Evolutionary conservation across 352 stramenopile species (phyloP), one percentile per base, ranked within the genome.

Genomic region (Halophytophthora polymorphica): DNA sequence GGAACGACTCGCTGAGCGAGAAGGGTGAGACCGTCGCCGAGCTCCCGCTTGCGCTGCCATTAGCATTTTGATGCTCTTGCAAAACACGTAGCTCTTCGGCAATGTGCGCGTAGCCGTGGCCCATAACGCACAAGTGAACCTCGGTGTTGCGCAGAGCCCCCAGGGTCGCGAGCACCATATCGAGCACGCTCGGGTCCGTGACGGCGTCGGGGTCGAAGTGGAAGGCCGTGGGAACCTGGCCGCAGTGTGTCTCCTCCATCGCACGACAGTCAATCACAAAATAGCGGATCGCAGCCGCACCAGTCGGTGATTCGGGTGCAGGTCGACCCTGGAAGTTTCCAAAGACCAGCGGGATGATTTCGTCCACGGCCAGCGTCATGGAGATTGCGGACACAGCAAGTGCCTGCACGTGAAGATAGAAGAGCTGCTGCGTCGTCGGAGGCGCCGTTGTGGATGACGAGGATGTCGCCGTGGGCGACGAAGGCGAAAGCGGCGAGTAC

Each of bases 91-190:
- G 40, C 22, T 88, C 75, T 44, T 76, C 60, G 0, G 77, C 80
- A 49, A 89, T 67, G 50, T 87, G 70, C 7, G 71, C 74, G 51
- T 88, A 88, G 12, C 83, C 83, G 22, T 91, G 73, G 6, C 82
- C 82, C 77, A 94, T 87, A 34, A 94, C 76, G 22, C 73, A 87
- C 45, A 94, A 60, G 50, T 94, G 83, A 19, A 90, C 67, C 38
- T 56, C 65, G 17, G 68, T 76, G 25, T 35, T 65, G 58, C 90
- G 86, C 8, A 91, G 50, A 14, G 82, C 76, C 13, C 69, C 64
- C 0, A 94, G 62, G 33, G 77, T 90, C 22, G 74, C 66, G 18
- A 91, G 66, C 31, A 90, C 76, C n/a, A 73, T 62, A 40, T 89
- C 79, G 1, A 94, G 50, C 3, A 82, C 69, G 12, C 29, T 40